Evolutionary conservation across 805 yeast genomes (phyloP).

Genomic region (Teunomyces tritomae): DNA sequence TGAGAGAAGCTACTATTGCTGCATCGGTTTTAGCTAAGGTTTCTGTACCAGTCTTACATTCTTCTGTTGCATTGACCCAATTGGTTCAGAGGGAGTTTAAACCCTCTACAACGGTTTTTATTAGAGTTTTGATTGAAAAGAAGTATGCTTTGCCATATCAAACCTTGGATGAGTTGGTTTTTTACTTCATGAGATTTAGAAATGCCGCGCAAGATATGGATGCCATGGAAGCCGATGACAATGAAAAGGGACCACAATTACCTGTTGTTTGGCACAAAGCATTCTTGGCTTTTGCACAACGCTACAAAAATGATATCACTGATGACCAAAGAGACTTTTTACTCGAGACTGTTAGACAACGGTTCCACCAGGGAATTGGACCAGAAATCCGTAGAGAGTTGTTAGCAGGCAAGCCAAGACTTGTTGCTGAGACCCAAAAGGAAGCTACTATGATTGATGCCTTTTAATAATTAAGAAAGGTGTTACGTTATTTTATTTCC

Average conservation of each 20-base stretch:
- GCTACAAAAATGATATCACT: conserved; percentile 97
- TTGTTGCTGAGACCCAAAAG: conserved; percentile 24
- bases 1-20: conserved; percentile 92
- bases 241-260: conserved; percentile 51
- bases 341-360: conserved; percentile 84
- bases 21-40: conserved; percentile 87
- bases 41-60: conserved; percentile 91
- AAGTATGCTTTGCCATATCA: conserved; percentile 96
- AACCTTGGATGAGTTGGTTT: conserved; percentile 90
- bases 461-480: conserved; percentile 15
- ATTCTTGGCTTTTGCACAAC: conserved; percentile 87
- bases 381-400: conserved; percentile 94
- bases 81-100: conserved; percentile 75
- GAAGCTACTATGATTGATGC: conserved; percentile 42
- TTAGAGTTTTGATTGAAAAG: conserved; percentile 85
- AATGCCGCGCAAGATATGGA: conserved; percentile 46
- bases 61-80: conserved; percentile 91
- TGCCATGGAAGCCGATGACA: conserved; percentile 36
- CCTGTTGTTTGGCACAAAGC: conserved; percentile 99
- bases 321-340: conserved; percentile 96
- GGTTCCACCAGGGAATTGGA: conserved; percentile 84
- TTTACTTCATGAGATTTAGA: conserved; percentile 90
- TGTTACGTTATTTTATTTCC: neutral
- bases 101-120: conserved; percentile 88
- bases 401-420: conserved; percentile 77